Percentiles rank a stretch among this genome's conserved stretches.
Evolutionary conservation across 441 rosid genomes (phyloP).

Genomic region (Erysimum cheiri): DNA sequence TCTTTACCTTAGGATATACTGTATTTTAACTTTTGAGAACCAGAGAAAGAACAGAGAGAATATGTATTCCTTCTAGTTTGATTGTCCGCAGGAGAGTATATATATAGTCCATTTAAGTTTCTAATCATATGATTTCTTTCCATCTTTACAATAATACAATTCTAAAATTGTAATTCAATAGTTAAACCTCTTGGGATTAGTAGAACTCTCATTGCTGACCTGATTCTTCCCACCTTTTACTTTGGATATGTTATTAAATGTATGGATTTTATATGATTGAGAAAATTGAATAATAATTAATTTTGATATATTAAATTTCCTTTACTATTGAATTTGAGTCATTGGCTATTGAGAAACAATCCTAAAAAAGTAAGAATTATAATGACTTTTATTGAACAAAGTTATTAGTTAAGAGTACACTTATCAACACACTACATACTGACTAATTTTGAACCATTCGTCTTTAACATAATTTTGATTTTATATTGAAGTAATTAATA

Average conservation of each 20-base stretch:
- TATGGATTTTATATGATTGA: slow-evolving; percentile 8
- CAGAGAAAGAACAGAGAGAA: slow-evolving; percentile 10
- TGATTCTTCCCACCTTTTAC: slow-evolving; percentile 10
- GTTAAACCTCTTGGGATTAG: neutral
- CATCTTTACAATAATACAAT: neutral
- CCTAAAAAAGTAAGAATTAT: neutral
- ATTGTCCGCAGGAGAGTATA: no score
- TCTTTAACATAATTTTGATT: neutral
- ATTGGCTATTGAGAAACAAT: slow-evolving; percentile 2
- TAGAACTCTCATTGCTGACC: neutral
- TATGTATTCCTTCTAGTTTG: slow-evolving; percentile 15
- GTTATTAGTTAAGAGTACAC: neutral
- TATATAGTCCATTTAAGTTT: neutral
- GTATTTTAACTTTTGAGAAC: neutral
- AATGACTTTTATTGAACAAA: neutral
- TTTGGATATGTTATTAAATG: slow-evolving; percentile 13
- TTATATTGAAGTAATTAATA: neutral
- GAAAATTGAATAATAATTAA: neutral
- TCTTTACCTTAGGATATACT: slow-evolving; percentile 16
- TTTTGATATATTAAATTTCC: neutral
- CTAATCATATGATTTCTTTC: neutral
- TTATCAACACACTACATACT: neutral
- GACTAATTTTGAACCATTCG: neutral
- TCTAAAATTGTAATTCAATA: neutral
- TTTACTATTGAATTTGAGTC: neutral